These are phyloP conservation scores for Fonsecaea pedrosoi DNA, from an alignment of 2,329 filamentous ascomycete species.

Conservation along the genomic window DNA sequence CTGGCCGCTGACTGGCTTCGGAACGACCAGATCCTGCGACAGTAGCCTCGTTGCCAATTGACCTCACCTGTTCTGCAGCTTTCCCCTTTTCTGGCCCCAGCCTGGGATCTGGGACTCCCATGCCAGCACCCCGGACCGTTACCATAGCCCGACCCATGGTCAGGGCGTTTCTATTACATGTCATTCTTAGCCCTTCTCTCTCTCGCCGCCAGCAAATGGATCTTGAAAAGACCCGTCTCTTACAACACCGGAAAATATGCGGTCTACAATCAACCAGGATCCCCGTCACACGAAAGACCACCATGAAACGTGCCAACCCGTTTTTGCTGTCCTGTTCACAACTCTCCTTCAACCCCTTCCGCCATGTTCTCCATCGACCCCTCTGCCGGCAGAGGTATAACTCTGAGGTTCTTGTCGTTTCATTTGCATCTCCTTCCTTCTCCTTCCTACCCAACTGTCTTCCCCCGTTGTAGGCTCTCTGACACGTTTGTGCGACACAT, in stretches of 20 bases:
- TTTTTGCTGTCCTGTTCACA: constrained; percentile 28
- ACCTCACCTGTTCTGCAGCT: constrained; percentile 13
- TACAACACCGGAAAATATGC: constrained; percentile 6
- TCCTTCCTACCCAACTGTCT: constrained; percentile 33
- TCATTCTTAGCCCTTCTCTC: background rate
- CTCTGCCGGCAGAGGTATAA: constrained; percentile 29
- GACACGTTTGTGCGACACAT: constrained; percentile 43
- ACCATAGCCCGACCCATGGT: constrained; percentile 4
- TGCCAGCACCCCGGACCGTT: constrained; percentile 13
- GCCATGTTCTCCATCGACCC: constrained; percentile 19
- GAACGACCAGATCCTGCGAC: constrained; percentile 17
- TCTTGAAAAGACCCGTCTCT: constrained; percentile 26
- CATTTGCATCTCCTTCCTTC: constrained; percentile 26
- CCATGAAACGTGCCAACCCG: constrained; percentile 38
- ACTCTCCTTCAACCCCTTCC: constrained; percentile 12
- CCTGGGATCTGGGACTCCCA: constrained; percentile 1
- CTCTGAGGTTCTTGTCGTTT: constrained; percentile 36
- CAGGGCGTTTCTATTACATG: background rate
- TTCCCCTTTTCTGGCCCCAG: constrained; percentile 17
- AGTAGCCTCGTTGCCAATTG: constrained; percentile 25
- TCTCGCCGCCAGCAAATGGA: background rate
- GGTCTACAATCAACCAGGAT: constrained; percentile 22
- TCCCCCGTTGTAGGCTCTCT: constrained; percentile 39
- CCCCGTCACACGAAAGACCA: constrained; percentile 27
- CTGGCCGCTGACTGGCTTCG: constrained; percentile 23